These are phyloP conservation scores for Raddia guianensis DNA, from an alignment of 176 grass and related monocot genomes.

Conservation along the genomic window DNA sequence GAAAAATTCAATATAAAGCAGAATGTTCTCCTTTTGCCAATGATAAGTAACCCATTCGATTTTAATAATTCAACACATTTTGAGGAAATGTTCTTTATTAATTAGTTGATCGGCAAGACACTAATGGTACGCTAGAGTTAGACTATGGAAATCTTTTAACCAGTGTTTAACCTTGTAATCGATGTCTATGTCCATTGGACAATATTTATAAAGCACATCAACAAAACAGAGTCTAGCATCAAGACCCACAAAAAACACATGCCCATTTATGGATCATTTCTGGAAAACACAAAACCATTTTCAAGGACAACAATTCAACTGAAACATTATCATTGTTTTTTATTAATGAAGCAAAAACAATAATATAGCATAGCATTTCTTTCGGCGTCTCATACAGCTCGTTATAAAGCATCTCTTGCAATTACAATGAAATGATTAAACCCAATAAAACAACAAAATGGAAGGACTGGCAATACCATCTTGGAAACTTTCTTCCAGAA, in stretches of 20 bases:
- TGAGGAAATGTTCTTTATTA: neutral
- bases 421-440: too few relatives aligned
- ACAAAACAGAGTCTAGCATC: neutral
- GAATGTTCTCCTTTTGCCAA: neutral
- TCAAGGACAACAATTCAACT: neutral
- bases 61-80: conserved; percentile 9
- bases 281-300: conserved; percentile 5
- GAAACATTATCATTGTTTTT: neutral
- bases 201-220: neutral
- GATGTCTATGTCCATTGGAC: neutral
- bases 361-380: conserved; percentile 9
- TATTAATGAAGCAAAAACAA: conserved; percentile 21
- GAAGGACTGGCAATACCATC: conserved; percentile 66
- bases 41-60: neutral
- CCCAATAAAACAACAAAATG: conserved; percentile 10
- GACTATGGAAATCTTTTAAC: neutral
- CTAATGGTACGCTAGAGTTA: neutral
- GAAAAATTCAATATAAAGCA: neutral
- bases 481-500: conserved; percentile 97
- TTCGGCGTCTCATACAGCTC: neutral
- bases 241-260: neutral
- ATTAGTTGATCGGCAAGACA: conserved; percentile 22
- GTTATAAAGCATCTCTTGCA: too few relatives aligned
- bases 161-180: neutral
- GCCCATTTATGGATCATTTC: too few relatives aligned